Conservation (phyloP, 73 alveolate species). For the Durusdinium trenchii region DNA sequence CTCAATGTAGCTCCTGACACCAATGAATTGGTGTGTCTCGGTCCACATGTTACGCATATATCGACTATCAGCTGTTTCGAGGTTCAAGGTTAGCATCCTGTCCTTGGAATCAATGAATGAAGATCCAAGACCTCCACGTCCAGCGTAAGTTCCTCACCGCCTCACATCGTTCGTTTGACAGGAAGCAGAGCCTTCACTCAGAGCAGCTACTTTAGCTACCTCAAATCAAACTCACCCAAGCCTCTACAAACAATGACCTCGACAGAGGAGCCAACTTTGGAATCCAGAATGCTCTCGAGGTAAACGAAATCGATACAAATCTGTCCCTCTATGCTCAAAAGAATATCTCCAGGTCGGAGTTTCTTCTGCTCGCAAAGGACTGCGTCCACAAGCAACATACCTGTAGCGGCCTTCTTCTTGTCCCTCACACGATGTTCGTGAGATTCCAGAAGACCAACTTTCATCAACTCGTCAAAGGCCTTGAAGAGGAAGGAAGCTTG, state of each 20-base stretch:
- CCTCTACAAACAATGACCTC: slow-evolving; percentile 67
- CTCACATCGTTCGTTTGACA: not conserved
- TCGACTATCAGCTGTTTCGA: too few relatives aligned
- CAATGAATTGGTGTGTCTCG: too few relatives aligned
- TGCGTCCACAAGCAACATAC: slow-evolving; percentile 62
- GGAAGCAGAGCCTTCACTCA: not conserved
- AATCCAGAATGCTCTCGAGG: slow-evolving; percentile 62
- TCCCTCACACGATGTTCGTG: slow-evolving; percentile 48
- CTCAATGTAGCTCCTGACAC: slow-evolving; percentile 69
- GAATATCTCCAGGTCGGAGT: slow-evolving; percentile 79
- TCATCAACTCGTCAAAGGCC: slow-evolving; percentile 81
- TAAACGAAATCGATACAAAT: slow-evolving; percentile 56
- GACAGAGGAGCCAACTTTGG: slow-evolving; percentile 62
- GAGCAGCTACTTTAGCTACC: not conserved
- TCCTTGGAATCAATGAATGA: slow-evolving; percentile 75
- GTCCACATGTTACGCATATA: too few relatives aligned
- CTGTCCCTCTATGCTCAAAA: slow-evolving; percentile 42
- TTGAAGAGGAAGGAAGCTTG: slow-evolving; percentile 81
- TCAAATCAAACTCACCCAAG: not conserved
- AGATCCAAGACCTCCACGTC: slow-evolving; percentile 53
- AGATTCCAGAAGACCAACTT: slow-evolving; percentile 65
- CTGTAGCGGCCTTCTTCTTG: slow-evolving; percentile 29
- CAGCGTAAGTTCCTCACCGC: slow-evolving; percentile 60
- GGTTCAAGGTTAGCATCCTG: too few relatives aligned
- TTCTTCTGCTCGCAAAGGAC: slow-evolving; percentile 78